A percentile compares a stretch with the other conserved stretches of the same genome.
These are phyloP conservation scores for Bacidia rubella DNA, from an alignment of 495 filamentous ascomycete genomes.

Conservation along the genomic window DNA sequence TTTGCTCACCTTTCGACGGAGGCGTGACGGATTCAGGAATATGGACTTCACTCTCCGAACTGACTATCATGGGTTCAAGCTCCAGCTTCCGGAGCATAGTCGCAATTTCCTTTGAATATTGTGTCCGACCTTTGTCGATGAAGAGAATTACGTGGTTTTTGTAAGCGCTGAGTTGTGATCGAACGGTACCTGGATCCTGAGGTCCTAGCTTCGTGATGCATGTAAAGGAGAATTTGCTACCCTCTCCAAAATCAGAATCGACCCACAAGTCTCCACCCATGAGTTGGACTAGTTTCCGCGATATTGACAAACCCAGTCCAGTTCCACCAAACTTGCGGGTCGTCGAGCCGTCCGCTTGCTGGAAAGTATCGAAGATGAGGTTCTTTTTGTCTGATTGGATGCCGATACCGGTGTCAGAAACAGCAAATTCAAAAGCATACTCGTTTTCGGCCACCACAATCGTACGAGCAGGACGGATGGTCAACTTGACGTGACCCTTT, in stretches of 20 bases:
- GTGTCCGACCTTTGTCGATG: conserved; percentile 84
- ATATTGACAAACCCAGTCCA: conserved; percentile 90
- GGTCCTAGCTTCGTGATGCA: conserved; percentile 81
- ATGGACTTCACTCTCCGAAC: conserved; percentile 47
- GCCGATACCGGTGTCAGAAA: conserved; percentile 94
- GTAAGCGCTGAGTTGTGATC: conserved; percentile 77
- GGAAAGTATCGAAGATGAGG: conserved; percentile 98
- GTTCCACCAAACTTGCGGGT: conserved; percentile 95
- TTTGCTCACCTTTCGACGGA: conserved; percentile 41
- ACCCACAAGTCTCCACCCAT: conserved; percentile 99
- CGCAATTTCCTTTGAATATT: conserved; percentile 56
- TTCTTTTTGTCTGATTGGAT: conserved; percentile 94
- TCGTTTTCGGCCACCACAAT: conserved; percentile 41
- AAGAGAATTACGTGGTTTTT: conserved; percentile 81
- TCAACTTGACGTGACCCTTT: conserved; percentile 89
- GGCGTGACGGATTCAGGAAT: conserved; percentile 42
- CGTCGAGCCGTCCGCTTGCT: conserved; percentile 95
- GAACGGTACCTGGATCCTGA: conserved; percentile 66
- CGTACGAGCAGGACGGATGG: conserved; percentile 54
- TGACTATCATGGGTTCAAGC: conserved; percentile 69
- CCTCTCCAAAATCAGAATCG: conserved; percentile 80
- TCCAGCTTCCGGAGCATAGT: conserved; percentile 68
- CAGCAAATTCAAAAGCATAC: conserved; percentile 92
- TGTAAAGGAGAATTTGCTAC: conserved; percentile 95
- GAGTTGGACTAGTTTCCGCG: conserved; percentile 83